phyloP scores from a whole-genome alignment of 805 yeast species.

The Ogataea nakhonphanomensis region DNA sequence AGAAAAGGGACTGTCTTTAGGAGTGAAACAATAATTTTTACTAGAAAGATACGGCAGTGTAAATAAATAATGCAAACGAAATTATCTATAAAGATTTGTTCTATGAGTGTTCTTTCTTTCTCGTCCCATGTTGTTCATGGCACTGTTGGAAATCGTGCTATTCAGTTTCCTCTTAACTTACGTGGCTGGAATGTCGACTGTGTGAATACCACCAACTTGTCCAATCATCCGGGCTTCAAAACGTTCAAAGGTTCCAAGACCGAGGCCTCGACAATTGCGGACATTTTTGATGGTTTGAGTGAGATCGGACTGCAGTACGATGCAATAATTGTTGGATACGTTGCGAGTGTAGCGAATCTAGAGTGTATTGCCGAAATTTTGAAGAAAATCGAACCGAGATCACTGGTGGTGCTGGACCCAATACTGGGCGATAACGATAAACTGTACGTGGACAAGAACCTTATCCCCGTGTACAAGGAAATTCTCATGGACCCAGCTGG shows the following conservation, averaged over 20 bases:
- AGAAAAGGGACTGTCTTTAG: slow-evolving; percentile 66
- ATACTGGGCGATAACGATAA: slow-evolving; percentile 89
- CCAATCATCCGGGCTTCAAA: slow-evolving; percentile 92
- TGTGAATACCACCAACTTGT: slow-evolving; percentile 81
- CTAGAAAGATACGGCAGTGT: slow-evolving; percentile 5
- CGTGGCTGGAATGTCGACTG: slow-evolving; percentile 92
- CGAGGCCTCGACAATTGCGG: slow-evolving; percentile 42
- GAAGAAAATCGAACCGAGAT: slow-evolving; percentile 20
- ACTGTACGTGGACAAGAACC: slow-evolving; percentile 63
- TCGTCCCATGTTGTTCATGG: slow-evolving; percentile 96
- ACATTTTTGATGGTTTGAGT: slow-evolving; percentile 53
- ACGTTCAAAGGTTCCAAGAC: slow-evolving; percentile 56
- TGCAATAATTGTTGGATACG: slow-evolving; percentile 75
- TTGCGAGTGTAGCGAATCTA: slow-evolving; percentile 60
- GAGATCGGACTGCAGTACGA: slow-evolving; percentile 51
- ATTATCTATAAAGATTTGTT: background rate
- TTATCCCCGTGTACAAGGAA: slow-evolving; percentile 49
- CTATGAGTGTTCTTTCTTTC: slow-evolving; percentile 45
- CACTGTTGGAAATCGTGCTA: slow-evolving; percentile 89
- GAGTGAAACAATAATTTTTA: slow-evolving; percentile 30
- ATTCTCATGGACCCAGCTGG: slow-evolving; percentile 38
- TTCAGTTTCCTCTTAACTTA: slow-evolving; percentile 83
- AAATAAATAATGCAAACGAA: background rate
- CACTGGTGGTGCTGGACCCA: slow-evolving; percentile 78
- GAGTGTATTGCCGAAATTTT: slow-evolving; percentile 39